Evolutionary conservation across 2,329 filamentous ascomycete species (phyloP).

Genomic region (Apiospora hydei): DNA sequence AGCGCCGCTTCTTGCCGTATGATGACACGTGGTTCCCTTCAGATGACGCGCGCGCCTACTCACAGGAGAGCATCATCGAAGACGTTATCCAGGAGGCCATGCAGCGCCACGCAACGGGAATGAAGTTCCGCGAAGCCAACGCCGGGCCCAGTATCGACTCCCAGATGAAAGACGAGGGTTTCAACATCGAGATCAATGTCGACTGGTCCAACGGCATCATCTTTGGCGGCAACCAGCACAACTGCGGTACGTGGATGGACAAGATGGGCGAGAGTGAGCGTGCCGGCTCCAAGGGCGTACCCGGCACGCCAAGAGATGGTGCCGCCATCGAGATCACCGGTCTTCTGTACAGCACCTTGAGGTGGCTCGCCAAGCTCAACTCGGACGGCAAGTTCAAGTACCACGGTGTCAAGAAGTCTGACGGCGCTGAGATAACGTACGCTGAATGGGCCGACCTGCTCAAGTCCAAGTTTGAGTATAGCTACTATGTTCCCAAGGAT

Average conservation of each 20-base stretch:
- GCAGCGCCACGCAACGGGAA: slow-evolving; percentile 87
- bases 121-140: slow-evolving; percentile 94
- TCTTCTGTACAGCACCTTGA: slow-evolving; percentile 86
- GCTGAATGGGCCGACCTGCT: slow-evolving; percentile 81
- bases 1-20: slow-evolving; percentile 89
- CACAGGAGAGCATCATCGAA: slow-evolving; percentile 79
- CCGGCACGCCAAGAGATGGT: slow-evolving; percentile 95
- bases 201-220: slow-evolving; percentile 93
- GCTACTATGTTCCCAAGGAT: slow-evolving; percentile 83
- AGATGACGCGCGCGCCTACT: slow-evolving; percentile 86
- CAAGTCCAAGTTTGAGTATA: slow-evolving; percentile 87
- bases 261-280: slow-evolving; percentile 99
- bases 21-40: slow-evolving; percentile 93
- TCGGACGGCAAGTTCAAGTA: slow-evolving; percentile 75
- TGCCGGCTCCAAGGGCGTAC: slow-evolving; percentile 90
- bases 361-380: slow-evolving; percentile 77
- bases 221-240: slow-evolving; percentile 91
- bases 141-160: slow-evolving; percentile 86
- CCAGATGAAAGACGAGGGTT: slow-evolving; percentile 92
- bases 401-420: slow-evolving; percentile 71
- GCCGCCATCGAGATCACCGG: slow-evolving; percentile 96
- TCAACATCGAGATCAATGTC: slow-evolving; percentile 88
- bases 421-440: slow-evolving; percentile 71
- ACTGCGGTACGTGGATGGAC: slow-evolving; percentile 99
- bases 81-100: slow-evolving; percentile 94